A percentile compares a stretch with the other conserved stretches of the same genome.
phyloP scores from a whole-genome alignment of 495 filamentous ascomycete genomes.

The Astrothelium macrocarpum region DNA sequence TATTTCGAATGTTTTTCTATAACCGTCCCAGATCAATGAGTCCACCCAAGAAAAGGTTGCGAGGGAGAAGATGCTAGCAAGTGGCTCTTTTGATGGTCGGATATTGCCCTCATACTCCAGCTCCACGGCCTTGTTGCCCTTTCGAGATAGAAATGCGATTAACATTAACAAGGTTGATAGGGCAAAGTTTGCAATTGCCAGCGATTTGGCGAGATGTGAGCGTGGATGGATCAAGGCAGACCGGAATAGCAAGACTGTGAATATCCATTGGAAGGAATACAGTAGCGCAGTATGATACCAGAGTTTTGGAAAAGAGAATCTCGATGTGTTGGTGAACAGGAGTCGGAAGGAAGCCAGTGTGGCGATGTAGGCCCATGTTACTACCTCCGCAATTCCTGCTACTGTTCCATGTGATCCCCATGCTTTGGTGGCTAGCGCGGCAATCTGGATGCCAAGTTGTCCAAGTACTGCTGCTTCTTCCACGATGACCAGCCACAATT shows the following conservation, averaged over 20 bases:
- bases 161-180: constrained; percentile 62
- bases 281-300: constrained; percentile 90
- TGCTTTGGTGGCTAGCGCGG: constrained; percentile 45
- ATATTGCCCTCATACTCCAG: constrained; percentile 80
- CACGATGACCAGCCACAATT: constrained; percentile 55
- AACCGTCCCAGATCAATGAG: constrained; percentile 81
- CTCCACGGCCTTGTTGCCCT: constrained; percentile 81
- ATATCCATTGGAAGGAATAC: constrained; percentile 78
- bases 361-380: constrained; percentile 74
- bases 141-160: constrained; percentile 71
- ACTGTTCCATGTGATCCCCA: constrained; percentile 48
- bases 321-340: constrained; percentile 56
- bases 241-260: constrained; percentile 66
- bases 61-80: constrained; percentile 79
- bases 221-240: constrained; percentile 72
- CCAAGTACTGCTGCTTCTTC: constrained; percentile 68
- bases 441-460: constrained; percentile 55
- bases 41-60: constrained; percentile 89
- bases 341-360: constrained; percentile 64
- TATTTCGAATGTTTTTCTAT: constrained; percentile 71
- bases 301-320: constrained; percentile 53
- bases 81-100: constrained; percentile 72
- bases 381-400: constrained; percentile 54
- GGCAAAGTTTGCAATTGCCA: constrained; percentile 61
- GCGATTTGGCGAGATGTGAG: constrained; percentile 47